Evolutionary conservation across 106 monocot genomes (phyloP).

Genomic region (Gastrodia elata): DNA sequence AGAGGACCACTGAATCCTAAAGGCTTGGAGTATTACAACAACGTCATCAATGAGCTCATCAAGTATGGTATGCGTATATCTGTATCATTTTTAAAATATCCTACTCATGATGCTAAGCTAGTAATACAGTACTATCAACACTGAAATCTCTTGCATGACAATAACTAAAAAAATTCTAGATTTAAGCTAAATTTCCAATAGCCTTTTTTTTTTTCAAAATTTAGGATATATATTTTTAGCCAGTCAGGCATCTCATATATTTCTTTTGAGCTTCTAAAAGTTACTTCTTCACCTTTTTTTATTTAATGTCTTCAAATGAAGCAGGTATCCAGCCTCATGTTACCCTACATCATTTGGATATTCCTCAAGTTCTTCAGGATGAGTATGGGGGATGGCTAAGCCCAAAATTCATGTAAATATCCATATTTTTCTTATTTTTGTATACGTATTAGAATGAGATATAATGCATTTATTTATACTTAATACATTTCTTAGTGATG

Average conservation of each 20-base stretch:
- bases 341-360: slow-evolving; percentile 44
- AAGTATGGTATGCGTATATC: background rate
- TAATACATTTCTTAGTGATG: slow-evolving; percentile 16
- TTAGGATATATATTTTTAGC: background rate
- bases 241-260: background rate
- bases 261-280: background rate
- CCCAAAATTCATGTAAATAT: slow-evolving; percentile 45
- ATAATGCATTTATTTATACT: background rate
- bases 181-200: background rate
- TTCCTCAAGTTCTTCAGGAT: slow-evolving; percentile 57
- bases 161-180: background rate
- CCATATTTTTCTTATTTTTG: background rate
- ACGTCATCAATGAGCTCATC: slow-evolving; percentile 8
- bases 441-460: background rate
- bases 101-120: background rate
- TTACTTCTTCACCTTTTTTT: background rate
- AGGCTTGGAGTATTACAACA: slow-evolving; percentile 14
- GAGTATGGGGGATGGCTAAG: slow-evolving; percentile 60
- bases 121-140: background rate
- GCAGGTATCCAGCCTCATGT: slow-evolving; percentile 67
- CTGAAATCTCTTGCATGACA: background rate
- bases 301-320: slow-evolving; percentile 4
- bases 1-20: slow-evolving; percentile 12
- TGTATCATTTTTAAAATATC: background rate
- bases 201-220: background rate